Base-by-base conservation (phyloP, 306 rosid species). In the Abrus pulchellus region DNA sequence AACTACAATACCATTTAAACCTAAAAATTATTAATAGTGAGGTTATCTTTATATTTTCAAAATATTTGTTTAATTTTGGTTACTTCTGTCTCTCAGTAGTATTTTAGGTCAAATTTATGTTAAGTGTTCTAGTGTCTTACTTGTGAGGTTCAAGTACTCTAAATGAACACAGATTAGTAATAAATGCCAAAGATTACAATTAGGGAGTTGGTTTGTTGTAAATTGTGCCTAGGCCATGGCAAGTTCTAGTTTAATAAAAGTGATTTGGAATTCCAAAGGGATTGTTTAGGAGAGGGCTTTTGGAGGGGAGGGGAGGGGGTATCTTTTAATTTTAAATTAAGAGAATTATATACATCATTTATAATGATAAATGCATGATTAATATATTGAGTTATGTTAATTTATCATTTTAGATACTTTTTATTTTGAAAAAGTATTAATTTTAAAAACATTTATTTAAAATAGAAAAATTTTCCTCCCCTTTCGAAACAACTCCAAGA, bases 21-120 rank as follows among this genome's bases (percentile, higher is more conserved):
- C 20, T 13, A 47, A 55, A 43, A 40, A 12, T 38, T 5, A 77
- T 52, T 57, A 45, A 13, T 30, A 9, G 56, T 28, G 28, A 44
- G 29, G 28, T 66, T 8, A 9, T 29, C 14, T 75, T 44, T 60
- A 11, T 12, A 44, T 43, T 60, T 44, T 60, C 47, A 44, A 74
- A 13, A 75, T 29, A 60, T 28, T 59, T 75, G 13, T 59, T 74
- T 75, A 9, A 59, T 44, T 34, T 30, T 59, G 7, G 45, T 45
- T n/a, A 11, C 14, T 57, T 44, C 57, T 57, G 68, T 28, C 7
- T 60, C 9, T 44, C 14, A 32, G 60, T 27, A 44, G 30, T 3
- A 60, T 75, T 75, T 45, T 44, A 29, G 60, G 36, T 44, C 30
- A 75, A 29, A 29, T 30, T 68, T 34, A 4, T 59, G 32, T 30